Percentiles rank a stretch among this genome's conserved stretches.
Evolutionary conservation across 1,139 yeast genomes (phyloP).

Genomic region (Barnettozyma hawaiiensis): DNA sequence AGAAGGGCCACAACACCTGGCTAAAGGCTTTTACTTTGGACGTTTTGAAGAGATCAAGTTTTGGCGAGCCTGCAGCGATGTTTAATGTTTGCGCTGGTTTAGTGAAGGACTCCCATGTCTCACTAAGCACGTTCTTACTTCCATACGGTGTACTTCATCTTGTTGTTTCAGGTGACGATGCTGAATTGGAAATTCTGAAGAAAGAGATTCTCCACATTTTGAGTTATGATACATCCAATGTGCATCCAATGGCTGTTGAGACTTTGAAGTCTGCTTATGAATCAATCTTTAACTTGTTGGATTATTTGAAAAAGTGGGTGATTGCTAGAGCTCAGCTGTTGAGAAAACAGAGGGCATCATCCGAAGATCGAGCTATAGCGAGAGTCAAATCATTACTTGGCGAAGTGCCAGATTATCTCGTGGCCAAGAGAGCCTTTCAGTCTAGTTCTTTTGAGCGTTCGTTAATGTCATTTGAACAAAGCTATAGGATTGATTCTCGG

Average conservation of each 20-base stretch:
- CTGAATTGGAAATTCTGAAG: slow-evolving; percentile 41
- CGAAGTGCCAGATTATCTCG: slow-evolving; percentile 58
- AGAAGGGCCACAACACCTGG: slow-evolving; percentile 56
- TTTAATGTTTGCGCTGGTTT: slow-evolving; percentile 63
- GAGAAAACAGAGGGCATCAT: slow-evolving; percentile 24
- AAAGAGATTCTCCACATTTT: slow-evolving; percentile 58
- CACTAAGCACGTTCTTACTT: slow-evolving; percentile 64
- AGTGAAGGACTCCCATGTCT: slow-evolving; percentile 66
- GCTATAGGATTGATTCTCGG: slow-evolving; percentile 42
- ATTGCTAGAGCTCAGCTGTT: slow-evolving; percentile 26
- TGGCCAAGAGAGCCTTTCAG: slow-evolving; percentile 77
- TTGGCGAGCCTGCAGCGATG: slow-evolving; percentile 42
- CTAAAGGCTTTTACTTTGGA: slow-evolving; percentile 62
- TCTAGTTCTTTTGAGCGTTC: slow-evolving; percentile 88
- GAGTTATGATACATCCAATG: slow-evolving; percentile 38
- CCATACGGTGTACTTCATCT: slow-evolving; percentile 76
- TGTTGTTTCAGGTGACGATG: slow-evolving; percentile 42
- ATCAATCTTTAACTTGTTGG: slow-evolving; percentile 70
- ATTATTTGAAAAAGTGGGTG: slow-evolving; percentile 79
- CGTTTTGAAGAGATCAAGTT: slow-evolving; percentile 42
- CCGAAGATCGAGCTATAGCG: slow-evolving; percentile 21
- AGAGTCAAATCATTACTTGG: slow-evolving; percentile 31
- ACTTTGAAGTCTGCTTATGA: slow-evolving; percentile 61
- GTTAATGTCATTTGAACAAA: slow-evolving; percentile 79
- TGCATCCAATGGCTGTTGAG: slow-evolving; percentile 50